Conservation (phyloP, 2,329 filamentous ascomycete genomes). For the Ophiocordyceps unilateralis region DNA sequence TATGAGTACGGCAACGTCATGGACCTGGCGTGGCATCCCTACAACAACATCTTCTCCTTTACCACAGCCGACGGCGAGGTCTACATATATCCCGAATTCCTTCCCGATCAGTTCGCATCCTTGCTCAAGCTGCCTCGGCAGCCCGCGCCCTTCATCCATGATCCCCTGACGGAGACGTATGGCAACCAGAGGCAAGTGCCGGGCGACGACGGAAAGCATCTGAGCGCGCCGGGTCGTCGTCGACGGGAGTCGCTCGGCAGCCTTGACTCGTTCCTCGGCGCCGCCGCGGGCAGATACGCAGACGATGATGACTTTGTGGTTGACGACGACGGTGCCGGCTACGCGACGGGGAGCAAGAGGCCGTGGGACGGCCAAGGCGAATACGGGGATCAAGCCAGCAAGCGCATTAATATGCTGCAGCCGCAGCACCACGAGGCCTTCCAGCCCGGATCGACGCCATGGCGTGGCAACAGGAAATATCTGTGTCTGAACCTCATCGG, state of each 20-base stretch:
- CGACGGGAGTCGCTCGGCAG: conserved; percentile 55
- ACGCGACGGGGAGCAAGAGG: conserved; percentile 41
- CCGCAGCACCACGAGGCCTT: conserved; percentile 69
- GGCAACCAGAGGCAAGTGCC: conserved; percentile 41
- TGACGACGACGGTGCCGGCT: conserved; percentile 90
- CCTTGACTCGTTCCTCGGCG: conserved; percentile 65
- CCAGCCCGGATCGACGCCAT: conserved; percentile 87
- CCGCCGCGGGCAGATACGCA: conserved; percentile 24
- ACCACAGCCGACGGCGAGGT: conserved; percentile 86
- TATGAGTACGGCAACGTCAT: conserved; percentile 72
- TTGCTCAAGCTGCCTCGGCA: conserved; percentile 44
- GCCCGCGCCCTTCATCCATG: conserved; percentile 72
- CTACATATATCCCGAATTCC: conserved; percentile 66
- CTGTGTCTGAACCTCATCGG: conserved; percentile 85
- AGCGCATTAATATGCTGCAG: conserved; percentile 30
- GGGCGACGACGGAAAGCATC: conserved; percentile 35
- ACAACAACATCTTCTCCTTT: conserved; percentile 75
- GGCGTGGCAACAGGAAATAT: conserved; percentile 87
- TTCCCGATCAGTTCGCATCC: conserved; percentile 38
- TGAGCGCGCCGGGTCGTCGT: conserved; percentile 27
- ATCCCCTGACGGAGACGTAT: conserved; percentile 53
- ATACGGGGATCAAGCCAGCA: conserved; percentile 24
- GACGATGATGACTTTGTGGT: conserved; percentile 70
- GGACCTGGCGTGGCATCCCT: conserved; percentile 80
- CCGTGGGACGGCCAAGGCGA: conserved; percentile 34